Base-by-base conservation (phyloP, 164 flowering plant genomes). In the Santalum album region DNA sequence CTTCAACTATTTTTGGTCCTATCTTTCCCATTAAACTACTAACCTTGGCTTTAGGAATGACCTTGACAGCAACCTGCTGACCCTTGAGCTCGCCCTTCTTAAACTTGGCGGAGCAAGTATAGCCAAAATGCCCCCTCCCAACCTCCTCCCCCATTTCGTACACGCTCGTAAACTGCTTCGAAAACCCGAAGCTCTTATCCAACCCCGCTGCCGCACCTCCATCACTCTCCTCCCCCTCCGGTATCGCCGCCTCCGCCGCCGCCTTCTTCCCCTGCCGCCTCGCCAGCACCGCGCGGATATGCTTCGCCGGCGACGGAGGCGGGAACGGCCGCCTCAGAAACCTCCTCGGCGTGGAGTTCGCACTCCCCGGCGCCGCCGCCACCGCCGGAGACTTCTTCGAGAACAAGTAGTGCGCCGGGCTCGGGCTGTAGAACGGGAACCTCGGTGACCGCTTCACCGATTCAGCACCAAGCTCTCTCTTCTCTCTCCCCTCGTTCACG, bases 61-160 rank as follows among this genome's bases (percentile, higher is more conserved):
- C 68, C 59, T 82, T 82, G 42, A 80, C 88, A 34, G 88, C 88
- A 29, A 78, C 83, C 25, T 70, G 66, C 38, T 70, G 81, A 26
- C 77, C 85, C 51, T 82, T 80, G 27, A 63, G 60, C 48, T 74
- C 80, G 12, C 85, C 85, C 51, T 75, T 82, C 74, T 70, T 77
- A 49, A 59, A 73, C 65, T 22, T 67, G 7, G 85, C 88, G 42
- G 73, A 58, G 38, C 82, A 77, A 51, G 87, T 82, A 55, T 79
- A 79, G 64, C 87, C 84, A 69, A 82, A 82, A 80, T 80, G 88
- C 34, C 88, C 88, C 63, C 80, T 56, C 50, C 88, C 88, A 7
- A 82, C 77, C 51, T 78, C 86, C 11, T 78, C 78, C 27, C 86
- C 86, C 15, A 80, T 54, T 62, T 82, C 88, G 55, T 68, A 66